Base-by-base conservation (phyloP, 2,329 filamentous ascomycete species). In the Colletotrichum incanum region DNA sequence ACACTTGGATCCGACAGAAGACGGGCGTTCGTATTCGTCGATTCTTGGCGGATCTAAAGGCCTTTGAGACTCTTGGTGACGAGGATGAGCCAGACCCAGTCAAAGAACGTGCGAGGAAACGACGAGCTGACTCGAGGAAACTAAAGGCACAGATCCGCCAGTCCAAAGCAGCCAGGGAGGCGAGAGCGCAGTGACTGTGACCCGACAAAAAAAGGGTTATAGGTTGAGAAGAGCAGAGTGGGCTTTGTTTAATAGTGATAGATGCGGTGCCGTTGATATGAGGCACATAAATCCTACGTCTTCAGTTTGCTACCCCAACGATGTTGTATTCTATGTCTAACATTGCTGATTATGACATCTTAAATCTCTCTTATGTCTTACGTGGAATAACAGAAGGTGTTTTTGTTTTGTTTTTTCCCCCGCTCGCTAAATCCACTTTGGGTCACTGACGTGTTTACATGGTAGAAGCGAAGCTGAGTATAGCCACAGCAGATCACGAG, bases 31-130 rank as follows among this genome's bases (percentile, higher is more conserved):
- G 86, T 18, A 84, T 90, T 56, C 84, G 89, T 43, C 84, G 84
- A 8, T 89, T 91, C 72, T 77, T 91, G 20, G 87, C 87, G 5
- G 88, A 89, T 75, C 76, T 91, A 47, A 86, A 84, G 75, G 83
- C 82, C 0, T 84, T 90, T 55, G 88, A 89, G 67, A 81, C 81
- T 16, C 75, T 90, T 50, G 80, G 81, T 2, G 79, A 81, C 18
- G 79, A 81, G 18, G 72, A 76, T 0, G 65, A 76, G 9, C 75
- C 52, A 6, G 78, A 79, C 39, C 75, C 75, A 11, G 75, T 73
- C 54, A 74, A 76, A 28, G 75, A 79, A 55, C 77, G 78, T 23
- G 77, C 76, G 6, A 77, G 75, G 54, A 76, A 75, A 64, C 79
- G 79, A 70, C 76, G 76, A 59, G 75, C 76, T 8, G 81, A 82